Evolutionary conservation across 75 land plant species (phyloP).

Genomic region (Adiantum capillusveneris): DNA sequence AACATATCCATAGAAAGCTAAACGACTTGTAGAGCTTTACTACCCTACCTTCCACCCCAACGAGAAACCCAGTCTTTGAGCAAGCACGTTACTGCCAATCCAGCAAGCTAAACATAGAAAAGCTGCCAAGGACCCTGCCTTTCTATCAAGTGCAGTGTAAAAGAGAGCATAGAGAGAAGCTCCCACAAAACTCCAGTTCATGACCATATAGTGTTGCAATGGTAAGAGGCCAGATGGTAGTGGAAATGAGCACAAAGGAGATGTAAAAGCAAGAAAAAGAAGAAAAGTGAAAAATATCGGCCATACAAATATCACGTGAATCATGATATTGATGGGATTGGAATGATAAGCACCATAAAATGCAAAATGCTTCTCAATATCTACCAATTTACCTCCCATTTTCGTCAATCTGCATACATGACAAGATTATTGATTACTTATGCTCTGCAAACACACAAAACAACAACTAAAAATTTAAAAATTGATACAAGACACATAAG

Average conservation of each 20-base stretch:
- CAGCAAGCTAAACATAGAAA: constrained; percentile 58
- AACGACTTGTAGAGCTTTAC: too few species aligned
- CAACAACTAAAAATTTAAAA: too few species aligned
- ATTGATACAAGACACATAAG: too few species aligned
- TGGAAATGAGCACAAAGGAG: constrained; percentile 14
- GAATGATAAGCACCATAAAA: constrained; percentile 94
- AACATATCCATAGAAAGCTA: too few species aligned
- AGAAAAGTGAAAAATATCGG: constrained; percentile 72
- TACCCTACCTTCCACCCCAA: constrained; percentile 71
- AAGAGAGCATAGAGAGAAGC: constrained; percentile 45
- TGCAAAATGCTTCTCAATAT: constrained; percentile 87
- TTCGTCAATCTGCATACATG: neutral
- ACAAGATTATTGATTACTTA: too few species aligned
- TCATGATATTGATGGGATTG: constrained; percentile 61
- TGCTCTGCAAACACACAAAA: too few species aligned
- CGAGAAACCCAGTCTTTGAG: constrained; percentile 46
- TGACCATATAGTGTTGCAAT: constrained; percentile 25
- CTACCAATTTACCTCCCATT: constrained; percentile 21
- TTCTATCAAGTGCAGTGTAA: constrained; percentile 51
- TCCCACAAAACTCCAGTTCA: constrained; percentile 54
- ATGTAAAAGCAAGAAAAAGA: constrained; percentile 47
- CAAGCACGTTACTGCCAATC: constrained; percentile 56
- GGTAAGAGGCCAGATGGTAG: constrained; percentile 16
- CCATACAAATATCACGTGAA: constrained; percentile 82
- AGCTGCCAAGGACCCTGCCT: constrained; percentile 73